Base-by-base conservation (phyloP, 2,329 filamentous ascomycete genomes). In the Aureobasidium mangrovei region DNA sequence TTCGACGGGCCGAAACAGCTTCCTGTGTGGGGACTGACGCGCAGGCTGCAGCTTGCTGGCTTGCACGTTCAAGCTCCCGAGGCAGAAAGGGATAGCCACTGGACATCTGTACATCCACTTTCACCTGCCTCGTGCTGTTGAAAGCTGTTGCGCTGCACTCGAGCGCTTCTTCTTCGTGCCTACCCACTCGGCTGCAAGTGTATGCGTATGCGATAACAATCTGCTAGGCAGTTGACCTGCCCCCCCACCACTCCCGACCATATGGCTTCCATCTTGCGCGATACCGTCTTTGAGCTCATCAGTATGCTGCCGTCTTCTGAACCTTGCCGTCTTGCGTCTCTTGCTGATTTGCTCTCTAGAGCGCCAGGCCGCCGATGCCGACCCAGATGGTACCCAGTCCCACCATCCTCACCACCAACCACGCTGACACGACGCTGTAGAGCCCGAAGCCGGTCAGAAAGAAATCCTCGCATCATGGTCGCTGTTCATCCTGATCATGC, bases 401-500 rank as follows among this genome's bases (percentile, higher is more conserved):
- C 27, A 36, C 38, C 46, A 31, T 42, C n/a, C 29, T 6, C 32
- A 18, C 49, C 26, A 29, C 39, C 32, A 18, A 29, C 55, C 42
- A 46, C 46, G 39, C 40, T 51, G 45, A 41, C 36, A 33, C 35
- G 32, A 53, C 31, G 60, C 49, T 63, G 42, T 67, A 81, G 82
- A 83, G 63, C 81, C 84, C 57, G 89, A 95, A 70, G 85, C 88
- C 41, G 86, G 88, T 45, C 83, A 95, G 71, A 91, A 95, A 76
- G 93, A 98, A 75, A 87, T 95, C 60, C 88, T 90, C 68, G 86
- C 91, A 64, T 96, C 93, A 74, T 96, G 89, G 90, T 91, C 91
- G 31, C 83, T 98, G 61, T 95, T 96, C 73, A 98, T 98, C 66
- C 83, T 95, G 63, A 95, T 98, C 64, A 81, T 89, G 74, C 83